Evolutionary conservation across 176 grass and related monocot species (phyloP), one percentile per base, ranked within the genome.

Genomic region (Ensete glaucum): DNA sequence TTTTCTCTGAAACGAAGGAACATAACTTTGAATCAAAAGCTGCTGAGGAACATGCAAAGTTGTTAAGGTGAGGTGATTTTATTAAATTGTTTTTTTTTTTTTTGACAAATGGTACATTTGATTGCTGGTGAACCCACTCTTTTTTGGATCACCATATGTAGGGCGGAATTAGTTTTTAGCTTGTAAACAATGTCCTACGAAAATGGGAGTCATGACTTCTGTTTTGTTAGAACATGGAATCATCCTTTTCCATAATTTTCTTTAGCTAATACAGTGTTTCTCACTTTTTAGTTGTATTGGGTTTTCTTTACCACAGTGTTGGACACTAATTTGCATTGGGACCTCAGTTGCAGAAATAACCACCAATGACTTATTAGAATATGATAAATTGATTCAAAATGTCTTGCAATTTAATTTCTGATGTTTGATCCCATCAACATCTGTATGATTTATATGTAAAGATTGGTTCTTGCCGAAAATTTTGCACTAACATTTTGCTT

Each of bases 1-100:
- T 99, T 85, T 98, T 99, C 77, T 65, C 80, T 68, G 95, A 94
- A 12, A 99, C 95, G 78, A 99, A 99, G 75, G 95, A 99, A 79
- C 85, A 94, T 76, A 24, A 74, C 67, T 99, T 99, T 48, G 90
- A 94, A 88, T 79, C 88, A 69, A 99, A 91, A 85, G 79, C 84
- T 82, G 71, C 90, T 82, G 95, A 99, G 83, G 95, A 99, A 69
- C 90, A 99, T 77, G 78, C 78, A 13, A 99, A 94, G 85, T 86
- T 99, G 84, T 53, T 99, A 75, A 94, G 90, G 95, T 94, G 83
- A 21, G 67, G 9, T 72, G 51, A 7, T 17, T 53, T 72, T 25
- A 22, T 5, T 7, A 1, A 59, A n/a, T 51, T 24, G 15, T n/a
- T 9, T 7, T 16, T 69, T 16, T 48, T 69, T 1, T 2, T 62